phyloP scores from a whole-genome alignment of 2,329 filamentous ascomycete genomes.

The Colletotrichum cuscutae region DNA sequence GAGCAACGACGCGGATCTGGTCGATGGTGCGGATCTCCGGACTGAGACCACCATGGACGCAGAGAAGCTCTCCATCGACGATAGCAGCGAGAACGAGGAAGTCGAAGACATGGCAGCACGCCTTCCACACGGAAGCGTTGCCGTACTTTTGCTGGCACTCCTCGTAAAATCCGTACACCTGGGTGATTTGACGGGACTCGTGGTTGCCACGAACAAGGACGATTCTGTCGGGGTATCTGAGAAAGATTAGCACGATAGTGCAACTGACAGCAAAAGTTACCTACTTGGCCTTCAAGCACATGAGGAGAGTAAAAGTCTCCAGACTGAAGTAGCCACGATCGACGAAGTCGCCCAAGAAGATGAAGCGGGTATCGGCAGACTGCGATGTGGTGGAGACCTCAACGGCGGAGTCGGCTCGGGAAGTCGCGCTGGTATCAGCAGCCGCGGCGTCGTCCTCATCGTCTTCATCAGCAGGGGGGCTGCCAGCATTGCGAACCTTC shows the following conservation, averaged over 20 bases:
- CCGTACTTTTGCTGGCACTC: constrained; percentile 98
- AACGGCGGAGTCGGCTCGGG: constrained; percentile 45
- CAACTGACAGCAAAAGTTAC: constrained; percentile 36
- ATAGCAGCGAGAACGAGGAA: constrained; percentile 97
- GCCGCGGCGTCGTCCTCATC: constrained; percentile 61
- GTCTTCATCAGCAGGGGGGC: constrained; percentile 58
- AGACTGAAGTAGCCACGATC: constrained; percentile 97
- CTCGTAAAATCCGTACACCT: constrained; percentile 99
- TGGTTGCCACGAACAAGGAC: constrained; percentile 98
- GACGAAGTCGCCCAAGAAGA: constrained; percentile 88
- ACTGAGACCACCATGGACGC: constrained; percentile 91
- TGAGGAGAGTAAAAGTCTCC: constrained; percentile 95
- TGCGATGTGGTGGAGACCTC: constrained; percentile 51
- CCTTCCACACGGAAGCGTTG: constrained; percentile 99
- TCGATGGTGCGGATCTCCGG: constrained; percentile 97
- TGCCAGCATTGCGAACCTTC: constrained; percentile 78
- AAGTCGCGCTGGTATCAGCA: constrained; percentile 48
- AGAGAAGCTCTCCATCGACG: constrained; percentile 98
- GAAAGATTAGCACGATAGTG: constrained; percentile 37
- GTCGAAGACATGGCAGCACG: constrained; percentile 99
- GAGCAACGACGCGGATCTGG: constrained; percentile 98
- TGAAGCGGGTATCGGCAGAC: constrained; percentile 66
- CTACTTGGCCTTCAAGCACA: constrained; percentile 86
- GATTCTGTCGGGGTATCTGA: constrained; percentile 91
- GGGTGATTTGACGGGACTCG: constrained; percentile 96